Percentiles rank a stretch among this genome's conserved stretches.
Conservation (phyloP, 176 grass and related monocot genomes). For the Musa acuminata region DNA sequence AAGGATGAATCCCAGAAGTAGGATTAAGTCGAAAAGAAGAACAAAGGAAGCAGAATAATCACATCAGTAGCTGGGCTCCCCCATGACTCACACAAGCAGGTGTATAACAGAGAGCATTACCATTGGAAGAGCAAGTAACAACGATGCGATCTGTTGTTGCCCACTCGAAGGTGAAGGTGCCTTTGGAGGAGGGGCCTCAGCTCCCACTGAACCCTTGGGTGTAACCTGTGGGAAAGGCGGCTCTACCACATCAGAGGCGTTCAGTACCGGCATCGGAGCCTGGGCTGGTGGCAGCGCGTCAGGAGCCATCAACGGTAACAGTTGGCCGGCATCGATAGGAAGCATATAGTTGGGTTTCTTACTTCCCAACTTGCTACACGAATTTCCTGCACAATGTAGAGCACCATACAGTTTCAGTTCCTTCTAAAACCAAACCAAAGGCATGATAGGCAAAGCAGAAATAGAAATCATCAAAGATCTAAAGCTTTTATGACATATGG, state of each 20-base stretch:
- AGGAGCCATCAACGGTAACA: conserved; percentile 1
- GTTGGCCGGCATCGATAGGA: conserved; percentile 3
- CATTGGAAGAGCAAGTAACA: conserved; percentile 18
- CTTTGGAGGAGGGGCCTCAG: neutral
- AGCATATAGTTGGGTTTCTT: conserved; percentile 34
- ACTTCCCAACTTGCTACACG: conserved; percentile 29
- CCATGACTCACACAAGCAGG: conserved; percentile 20
- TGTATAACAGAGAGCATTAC: conserved; percentile 17
- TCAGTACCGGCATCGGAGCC: conserved; percentile 32
- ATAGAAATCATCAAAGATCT: neutral
- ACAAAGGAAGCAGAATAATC: neutral
- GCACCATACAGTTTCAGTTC: neutral
- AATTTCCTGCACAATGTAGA: conserved; percentile 36
- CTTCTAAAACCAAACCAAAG: neutral
- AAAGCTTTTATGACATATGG: neutral
- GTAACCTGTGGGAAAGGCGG: conserved; percentile 33
- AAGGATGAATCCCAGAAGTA: conserved; percentile 8
- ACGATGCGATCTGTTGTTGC: neutral
- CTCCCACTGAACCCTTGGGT: neutral
- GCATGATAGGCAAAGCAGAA: neutral
- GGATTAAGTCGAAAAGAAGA: neutral
- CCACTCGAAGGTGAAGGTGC: conserved; percentile 24
- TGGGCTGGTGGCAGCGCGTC: conserved; percentile 25
- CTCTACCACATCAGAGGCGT: conserved; percentile 26
- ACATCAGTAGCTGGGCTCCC: neutral